phyloP scores from a whole-genome alignment of 2,329 filamentous ascomycete genomes.

The Chaetomium strumarium region DNA sequence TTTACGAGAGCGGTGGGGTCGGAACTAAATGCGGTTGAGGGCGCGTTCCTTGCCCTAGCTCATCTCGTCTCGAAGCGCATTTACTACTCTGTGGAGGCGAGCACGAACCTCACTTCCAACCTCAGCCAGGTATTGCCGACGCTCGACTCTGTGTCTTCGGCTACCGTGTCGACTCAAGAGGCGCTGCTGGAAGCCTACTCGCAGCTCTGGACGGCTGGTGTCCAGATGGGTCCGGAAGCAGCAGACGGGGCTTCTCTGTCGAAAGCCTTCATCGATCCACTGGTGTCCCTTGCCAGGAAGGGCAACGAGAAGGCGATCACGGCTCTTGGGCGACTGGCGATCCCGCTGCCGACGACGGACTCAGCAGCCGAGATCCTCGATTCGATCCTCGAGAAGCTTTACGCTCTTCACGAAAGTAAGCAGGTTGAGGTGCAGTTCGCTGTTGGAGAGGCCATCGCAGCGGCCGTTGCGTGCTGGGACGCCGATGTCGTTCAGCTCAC shows the following conservation, averaged over 20 bases:
- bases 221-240: slow-evolving; percentile 25
- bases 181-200: slow-evolving; percentile 40
- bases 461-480: slow-evolving; percentile 72
- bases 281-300: slow-evolving; percentile 66
- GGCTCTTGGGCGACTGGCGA: slow-evolving; percentile 71
- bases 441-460: slow-evolving; percentile 80
- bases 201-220: slow-evolving; percentile 39
- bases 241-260: slow-evolving; percentile 24
- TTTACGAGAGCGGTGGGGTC: slow-evolving; percentile 47
- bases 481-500: slow-evolving; percentile 71
- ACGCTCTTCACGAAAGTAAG: slow-evolving; percentile 74
- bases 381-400: slow-evolving; percentile 61
- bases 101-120: background rate
- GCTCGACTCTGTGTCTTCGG: slow-evolving; percentile 19
- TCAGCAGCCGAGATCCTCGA: slow-evolving; percentile 35
- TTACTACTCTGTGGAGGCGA: slow-evolving; percentile 32
- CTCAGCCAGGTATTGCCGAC: slow-evolving; percentile 22
- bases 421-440: slow-evolving; percentile 86
- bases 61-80: slow-evolving; percentile 40
- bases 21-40: slow-evolving; percentile 42
- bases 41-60: slow-evolving; percentile 40
- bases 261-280: slow-evolving; percentile 50
- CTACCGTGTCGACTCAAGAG: slow-evolving; percentile 35
- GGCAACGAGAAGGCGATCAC: slow-evolving; percentile 76
- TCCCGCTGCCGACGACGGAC: slow-evolving; percentile 42